Base-by-base conservation (phyloP, 768 basidiomycete genomes). In the Clavulina sp. region DNA sequence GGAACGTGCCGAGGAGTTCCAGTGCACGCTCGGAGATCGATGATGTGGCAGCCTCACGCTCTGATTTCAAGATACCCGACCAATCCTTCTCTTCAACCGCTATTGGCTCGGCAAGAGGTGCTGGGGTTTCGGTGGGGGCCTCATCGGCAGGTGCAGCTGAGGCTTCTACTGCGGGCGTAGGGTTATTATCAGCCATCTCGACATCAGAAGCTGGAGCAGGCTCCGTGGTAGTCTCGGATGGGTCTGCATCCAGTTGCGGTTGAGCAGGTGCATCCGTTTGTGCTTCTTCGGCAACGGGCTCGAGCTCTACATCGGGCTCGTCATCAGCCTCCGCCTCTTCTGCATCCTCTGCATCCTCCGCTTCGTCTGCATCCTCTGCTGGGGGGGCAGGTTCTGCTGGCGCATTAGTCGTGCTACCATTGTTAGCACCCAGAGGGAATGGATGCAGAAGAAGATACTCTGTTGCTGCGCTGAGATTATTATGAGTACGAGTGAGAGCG, bases 381-480 rank as follows among this genome's bases (percentile, higher is more conserved):
- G 78, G 76, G 29, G 77, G 76, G 48, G 55, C 43, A 49, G 51
- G 46, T 38, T 33, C 32, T 30, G 16, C 13, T 38, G 13, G 36
- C 24, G 13, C 43, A 5, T 53, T 28, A 4, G 57, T 46, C 2
- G 52, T 4, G 52, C 57, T 7, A 53, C 53, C 38, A 60, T 61
- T 60, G 43, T 47, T 60, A 61, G 4, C 38, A 85, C 70, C 2
- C 81, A 77, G 60, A 81, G 83, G 1, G 43, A 46, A 46, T 13
- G 89, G 87, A 57, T 91, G 82, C 0, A 76, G 73, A 13, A 99
- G 69, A 1, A 99, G 72, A 3, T 84, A 68, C 57, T 97, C 92
- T 0, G 93, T 82, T 3, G 95, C 95, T 3, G 83, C 78, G 41
- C 73, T 79, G 59, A 95, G 71, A 60, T 95, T 91, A 64, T 97